Evolutionary conservation across 305 asterid genomes (phyloP).

Genomic region (Fraxinus platypoda): DNA sequence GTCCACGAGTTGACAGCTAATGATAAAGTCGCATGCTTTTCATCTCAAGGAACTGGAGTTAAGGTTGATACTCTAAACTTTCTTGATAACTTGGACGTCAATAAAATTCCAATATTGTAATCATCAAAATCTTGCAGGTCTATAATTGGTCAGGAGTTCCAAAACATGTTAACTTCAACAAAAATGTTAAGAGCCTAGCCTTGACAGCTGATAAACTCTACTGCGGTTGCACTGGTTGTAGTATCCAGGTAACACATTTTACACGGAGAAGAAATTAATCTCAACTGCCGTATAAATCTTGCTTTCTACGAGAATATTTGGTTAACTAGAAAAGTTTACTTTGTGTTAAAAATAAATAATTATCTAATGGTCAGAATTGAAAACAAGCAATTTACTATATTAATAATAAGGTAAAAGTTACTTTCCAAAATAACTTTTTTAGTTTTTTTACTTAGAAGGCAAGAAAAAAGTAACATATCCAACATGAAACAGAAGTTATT

Average conservation of each 20-base stretch:
- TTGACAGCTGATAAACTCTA: slow-evolving; percentile 60
- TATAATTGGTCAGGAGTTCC: slow-evolving; percentile 72
- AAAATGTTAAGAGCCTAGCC: slow-evolving; percentile 58
- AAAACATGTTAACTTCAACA: slow-evolving; percentile 62
- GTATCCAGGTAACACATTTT: slow-evolving; percentile 50
- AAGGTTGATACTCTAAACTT: slow-evolving; percentile 44
- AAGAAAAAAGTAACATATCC: neutral
- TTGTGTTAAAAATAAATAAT: neutral
- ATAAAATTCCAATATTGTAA: neutral
- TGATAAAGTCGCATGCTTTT: slow-evolving; percentile 51
- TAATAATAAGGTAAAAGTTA: neutral
- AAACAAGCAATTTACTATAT: neutral
- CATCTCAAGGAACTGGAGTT: slow-evolving; percentile 71
- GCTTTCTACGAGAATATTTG: neutral
- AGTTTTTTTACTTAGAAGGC: neutral
- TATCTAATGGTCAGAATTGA: neutral
- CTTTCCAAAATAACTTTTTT: neutral
- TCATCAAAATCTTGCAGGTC: slow-evolving; percentile 42
- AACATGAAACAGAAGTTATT: neutral
- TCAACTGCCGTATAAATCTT: neutral
- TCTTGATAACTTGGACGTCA: neutral
- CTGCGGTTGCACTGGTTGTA: slow-evolving; percentile 71
- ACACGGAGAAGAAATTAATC: neutral
- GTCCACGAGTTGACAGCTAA: slow-evolving; percentile 59
- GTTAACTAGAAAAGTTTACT: neutral